phyloP scores from a whole-genome alignment of 1,139 yeast species.

The Geotrichum candidum region DNA sequence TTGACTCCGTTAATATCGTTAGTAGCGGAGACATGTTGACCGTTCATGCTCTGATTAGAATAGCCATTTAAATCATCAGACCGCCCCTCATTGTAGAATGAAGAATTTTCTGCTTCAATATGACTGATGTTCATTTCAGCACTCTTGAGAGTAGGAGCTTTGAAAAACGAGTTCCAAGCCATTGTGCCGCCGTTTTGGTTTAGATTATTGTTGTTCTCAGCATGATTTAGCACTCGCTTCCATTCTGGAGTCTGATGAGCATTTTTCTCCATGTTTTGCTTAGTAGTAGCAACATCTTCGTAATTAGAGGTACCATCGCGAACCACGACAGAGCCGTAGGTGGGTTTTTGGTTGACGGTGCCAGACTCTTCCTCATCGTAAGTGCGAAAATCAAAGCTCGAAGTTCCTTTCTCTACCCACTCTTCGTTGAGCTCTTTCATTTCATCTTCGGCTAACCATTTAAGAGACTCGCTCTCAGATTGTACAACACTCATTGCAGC shows the following conservation, averaged over 20 bases:
- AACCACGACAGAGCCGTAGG: neutral
- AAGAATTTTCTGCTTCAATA: neutral
- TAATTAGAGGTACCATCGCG: neutral
- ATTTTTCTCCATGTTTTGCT: neutral
- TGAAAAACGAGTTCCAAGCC: conserved; percentile 5
- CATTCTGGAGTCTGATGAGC: conserved; percentile 8
- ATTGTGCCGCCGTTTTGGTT: neutral
- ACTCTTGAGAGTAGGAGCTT: conserved; percentile 1
- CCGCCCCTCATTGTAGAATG: neutral
- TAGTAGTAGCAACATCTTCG: conserved; percentile 4
- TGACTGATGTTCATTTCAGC: neutral
- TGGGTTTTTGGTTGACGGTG: neutral
- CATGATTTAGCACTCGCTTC: conserved; percentile 6
- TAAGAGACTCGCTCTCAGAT: neutral
- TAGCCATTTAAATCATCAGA: neutral
- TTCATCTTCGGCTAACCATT: conserved; percentile 9
- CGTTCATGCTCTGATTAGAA: neutral
- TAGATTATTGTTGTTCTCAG: neutral
- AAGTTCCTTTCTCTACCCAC: conserved; percentile 9
- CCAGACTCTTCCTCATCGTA: neutral
- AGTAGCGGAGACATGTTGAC: neutral
- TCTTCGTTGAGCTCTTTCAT: conserved; percentile 11
- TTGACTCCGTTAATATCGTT: neutral
- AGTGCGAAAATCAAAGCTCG: neutral
- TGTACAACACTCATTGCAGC: neutral